These are phyloP conservation scores for Hordeum marinum DNA, from an alignment of 176 grass and related monocot species.

Conservation along the genomic window DNA sequence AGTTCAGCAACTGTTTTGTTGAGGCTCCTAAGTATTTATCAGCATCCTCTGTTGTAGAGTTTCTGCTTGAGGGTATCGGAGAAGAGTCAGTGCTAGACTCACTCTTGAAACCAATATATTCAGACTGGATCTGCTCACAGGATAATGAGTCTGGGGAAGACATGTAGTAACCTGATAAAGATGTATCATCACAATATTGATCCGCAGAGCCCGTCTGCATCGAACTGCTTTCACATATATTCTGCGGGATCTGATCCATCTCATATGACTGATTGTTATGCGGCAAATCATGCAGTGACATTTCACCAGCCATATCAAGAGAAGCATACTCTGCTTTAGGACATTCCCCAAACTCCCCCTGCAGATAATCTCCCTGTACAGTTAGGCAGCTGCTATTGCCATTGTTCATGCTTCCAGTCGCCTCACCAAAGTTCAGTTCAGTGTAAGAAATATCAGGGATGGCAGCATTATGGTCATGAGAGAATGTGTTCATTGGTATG, in stretches of 20 bases:
- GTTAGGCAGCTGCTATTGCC: slow-evolving; percentile 41
- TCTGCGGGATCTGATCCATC: slow-evolving; percentile 33
- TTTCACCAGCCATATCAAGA: slow-evolving; percentile 29
- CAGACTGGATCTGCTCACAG: slow-evolving; percentile 43
- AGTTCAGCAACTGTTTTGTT: slow-evolving; percentile 44
- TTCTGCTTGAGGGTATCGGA: slow-evolving; percentile 79
- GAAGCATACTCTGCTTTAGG: slow-evolving; percentile 21
- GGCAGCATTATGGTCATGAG: slow-evolving; percentile 15
- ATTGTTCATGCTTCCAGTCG: slow-evolving; percentile 42
- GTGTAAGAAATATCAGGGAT: slow-evolving; percentile 29
- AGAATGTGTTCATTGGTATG: slow-evolving; percentile 14
- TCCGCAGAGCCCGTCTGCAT: slow-evolving; percentile 36
- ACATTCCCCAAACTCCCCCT: slow-evolving; percentile 18
- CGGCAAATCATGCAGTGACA: slow-evolving; percentile 28
- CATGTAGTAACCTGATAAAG: slow-evolving; percentile 41
- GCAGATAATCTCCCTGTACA: slow-evolving; percentile 32
- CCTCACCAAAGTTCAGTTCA: slow-evolving; percentile 32
- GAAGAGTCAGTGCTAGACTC: slow-evolving; percentile 96
- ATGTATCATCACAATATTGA: slow-evolving; percentile 54
- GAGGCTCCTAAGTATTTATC: slow-evolving; percentile 41
- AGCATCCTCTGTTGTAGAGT: slow-evolving; percentile 58
- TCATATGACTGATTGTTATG: slow-evolving; percentile 39
- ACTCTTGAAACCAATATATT: slow-evolving; percentile 54
- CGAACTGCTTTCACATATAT: slow-evolving; percentile 43
- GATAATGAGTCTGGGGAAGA: slow-evolving; percentile 31